Evolutionary conservation across 441 rosid species (phyloP).

Genomic region (Erodium chrysanthum): DNA sequence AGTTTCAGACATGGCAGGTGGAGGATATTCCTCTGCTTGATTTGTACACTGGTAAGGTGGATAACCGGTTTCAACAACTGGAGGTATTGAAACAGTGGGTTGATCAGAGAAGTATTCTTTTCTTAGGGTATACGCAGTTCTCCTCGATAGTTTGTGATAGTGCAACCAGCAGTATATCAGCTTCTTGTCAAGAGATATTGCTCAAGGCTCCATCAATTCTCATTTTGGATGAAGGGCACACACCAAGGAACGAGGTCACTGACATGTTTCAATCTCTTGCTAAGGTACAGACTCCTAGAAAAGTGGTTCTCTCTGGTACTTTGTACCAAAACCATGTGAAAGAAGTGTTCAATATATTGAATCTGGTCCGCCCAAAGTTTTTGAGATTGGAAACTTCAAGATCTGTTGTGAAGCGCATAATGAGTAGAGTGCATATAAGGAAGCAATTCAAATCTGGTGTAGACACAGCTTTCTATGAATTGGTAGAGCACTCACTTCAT

Average conservation of each 20-base stretch:
- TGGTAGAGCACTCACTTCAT: slow-evolving; percentile 60
- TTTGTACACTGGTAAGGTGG: slow-evolving; percentile 63
- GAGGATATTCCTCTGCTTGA: slow-evolving; percentile 60
- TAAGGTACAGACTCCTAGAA: slow-evolving; percentile 60
- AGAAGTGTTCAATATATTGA: slow-evolving; percentile 73
- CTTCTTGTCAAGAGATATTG: slow-evolving; percentile 49
- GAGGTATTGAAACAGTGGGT: slow-evolving; percentile 62
- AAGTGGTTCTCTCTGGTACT: slow-evolving; percentile 83
- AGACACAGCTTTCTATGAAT: slow-evolving; percentile 40
- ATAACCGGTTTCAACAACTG: slow-evolving; percentile 49
- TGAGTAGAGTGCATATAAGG: slow-evolving; percentile 52
- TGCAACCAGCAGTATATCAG: slow-evolving; percentile 21
- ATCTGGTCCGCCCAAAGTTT: slow-evolving; percentile 83
- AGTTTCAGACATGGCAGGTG: slow-evolving; percentile 69
- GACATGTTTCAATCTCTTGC: slow-evolving; percentile 61
- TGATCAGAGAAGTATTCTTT: slow-evolving; percentile 54
- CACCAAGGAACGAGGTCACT: slow-evolving; percentile 70
- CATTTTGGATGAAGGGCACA: slow-evolving; percentile 82
- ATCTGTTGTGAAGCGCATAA: slow-evolving; percentile 37
- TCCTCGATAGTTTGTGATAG: slow-evolving; percentile 53
- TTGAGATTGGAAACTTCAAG: slow-evolving; percentile 34
- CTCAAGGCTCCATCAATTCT: slow-evolving; percentile 59
- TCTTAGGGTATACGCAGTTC: slow-evolving; percentile 78
- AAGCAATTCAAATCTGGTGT: slow-evolving; percentile 36
- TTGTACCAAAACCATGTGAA: slow-evolving; percentile 76